Evolutionary conservation across 2,329 filamentous ascomycete species (phyloP), one percentile per base, ranked within the genome.

Genomic region (Diplocarpon rosae): DNA sequence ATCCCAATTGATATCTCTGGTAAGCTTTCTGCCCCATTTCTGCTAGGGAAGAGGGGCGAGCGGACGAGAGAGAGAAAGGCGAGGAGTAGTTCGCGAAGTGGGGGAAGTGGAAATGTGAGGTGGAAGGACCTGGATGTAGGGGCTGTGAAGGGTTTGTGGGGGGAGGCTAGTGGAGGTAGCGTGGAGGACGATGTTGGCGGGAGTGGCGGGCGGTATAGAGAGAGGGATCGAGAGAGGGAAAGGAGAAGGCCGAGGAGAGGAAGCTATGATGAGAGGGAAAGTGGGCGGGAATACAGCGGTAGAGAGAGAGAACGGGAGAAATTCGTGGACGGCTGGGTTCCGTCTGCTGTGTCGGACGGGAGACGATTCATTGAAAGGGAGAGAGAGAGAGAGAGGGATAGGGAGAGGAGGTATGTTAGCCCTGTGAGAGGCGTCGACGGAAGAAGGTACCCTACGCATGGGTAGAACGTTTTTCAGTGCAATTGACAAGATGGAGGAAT

Each of bases 11-110:
- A 60, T 37, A 30, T 55, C n/a, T 49, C 48, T 5, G 56, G 58
- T 3, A 59, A 60, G 38, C 44, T 61, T 3, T 56, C 53, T 9
- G 50, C 59, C 3, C 58, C 57, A 0, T 61, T 61, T 20, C 27
- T 60, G 28, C 32, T 52, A 2, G 33, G 61, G 5, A 65, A 69
- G 7, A 54, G 64, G 45, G 67, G 66, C 13, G 2, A 40, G 14
- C 20, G 20, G 20, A 24, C 20, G 20, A 24, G 7, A 24, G 41
- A 40, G 20, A 58, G 64, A 4, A 37, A 37, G 27, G 27, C 42
- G 15, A 43, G 43, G 40, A 46, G 34, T 8, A 49, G 37, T 20
- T 42, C 43, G 39, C 17, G 42, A 17, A 46, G 24, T 39, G 42
- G 38, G 6, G 43, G 41, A 1, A 39, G 44, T 37, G 48, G 36